A percentile compares a stretch with the other conserved stretches of the same genome.
These are phyloP conservation scores for Cyberlindnera veronae DNA, from an alignment of 805 yeast genomes.

Conservation along the genomic window DNA sequence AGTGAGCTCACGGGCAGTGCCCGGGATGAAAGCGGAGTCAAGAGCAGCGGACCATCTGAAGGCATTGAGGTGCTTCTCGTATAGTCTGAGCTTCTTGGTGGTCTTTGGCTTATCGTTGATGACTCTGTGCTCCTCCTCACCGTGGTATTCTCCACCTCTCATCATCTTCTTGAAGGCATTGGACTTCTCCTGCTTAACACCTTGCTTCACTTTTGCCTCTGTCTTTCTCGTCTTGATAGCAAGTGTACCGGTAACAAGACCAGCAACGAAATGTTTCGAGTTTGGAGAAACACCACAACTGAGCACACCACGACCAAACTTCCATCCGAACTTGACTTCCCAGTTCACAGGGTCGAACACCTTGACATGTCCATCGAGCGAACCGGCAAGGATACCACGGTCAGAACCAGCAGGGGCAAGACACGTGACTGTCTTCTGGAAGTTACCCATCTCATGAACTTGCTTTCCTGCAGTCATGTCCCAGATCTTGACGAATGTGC, in stretches of 20 bases:
- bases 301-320: constrained; percentile 90
- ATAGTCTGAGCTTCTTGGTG: constrained; percentile 68
- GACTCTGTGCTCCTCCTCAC: constrained; percentile 78
- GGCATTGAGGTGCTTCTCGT: constrained; percentile 78
- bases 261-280: constrained; percentile 84
- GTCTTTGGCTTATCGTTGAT: constrained; percentile 52
- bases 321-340: constrained; percentile 96
- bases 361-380: constrained; percentile 96
- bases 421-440: constrained; percentile 91
- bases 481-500: constrained; percentile 84
- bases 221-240: constrained; percentile 77
- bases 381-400: constrained; percentile 85
- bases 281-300: constrained; percentile 88
- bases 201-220: constrained; percentile 13
- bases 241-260: constrained; percentile 83
- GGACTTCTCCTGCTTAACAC: constrained; percentile 43
- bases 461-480: constrained; percentile 77
- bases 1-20: constrained; percentile 76
- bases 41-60: constrained; percentile 93
- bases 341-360: constrained; percentile 79
- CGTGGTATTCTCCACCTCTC: constrained; percentile 87
- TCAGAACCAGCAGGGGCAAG: constrained; percentile 64
- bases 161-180: constrained; percentile 76
- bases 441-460: constrained; percentile 72
- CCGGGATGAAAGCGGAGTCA: constrained; percentile 78